Base-by-base conservation (phyloP, 2,329 filamentous ascomycete genomes). In the Cercospora sp. region DNA sequence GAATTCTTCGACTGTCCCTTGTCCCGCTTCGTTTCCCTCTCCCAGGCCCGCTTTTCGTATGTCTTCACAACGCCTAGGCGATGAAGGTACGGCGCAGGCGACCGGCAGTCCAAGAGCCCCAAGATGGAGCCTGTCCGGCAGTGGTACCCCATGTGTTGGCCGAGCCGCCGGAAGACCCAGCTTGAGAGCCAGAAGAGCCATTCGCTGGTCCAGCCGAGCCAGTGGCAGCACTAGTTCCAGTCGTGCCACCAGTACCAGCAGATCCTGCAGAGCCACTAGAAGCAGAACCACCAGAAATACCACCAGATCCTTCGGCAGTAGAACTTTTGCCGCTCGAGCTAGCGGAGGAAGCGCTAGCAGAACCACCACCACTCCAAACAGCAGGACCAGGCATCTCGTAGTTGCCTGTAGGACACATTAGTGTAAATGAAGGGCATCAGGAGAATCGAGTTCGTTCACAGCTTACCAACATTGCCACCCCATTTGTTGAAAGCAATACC, bases 401-500 rank as follows among this genome's bases (percentile, higher is more conserved):
- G 26, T 9, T 34, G 16, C 53, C 53, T 58, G 5, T n/a, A n/a
- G n/a, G n/a, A n/a, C n/a, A n/a, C n/a, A n/a, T n/a, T n/a, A n/a
- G n/a, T n/a, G n/a, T n/a, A n/a, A n/a, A n/a, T n/a, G n/a, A n/a
- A n/a, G n/a, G n/a, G n/a, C n/a, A n/a, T n/a, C n/a, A n/a, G n/a
- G n/a, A n/a, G n/a, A n/a, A n/a, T n/a, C n/a, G n/a, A n/a, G n/a
- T n/a, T n/a, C n/a, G 53, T 34, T 10, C 12, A 5, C 0, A 6
- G 9, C 53, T 58, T 21, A 58, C 53, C 53, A 21, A 58, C 28
- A 8, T 58, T 71, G 24, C 63, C 71, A n/a, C 61, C 66, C 65
- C 71, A 72, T 37, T 70, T 73, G 66, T 70, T 71, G 63, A 70
- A 71, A 30, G 66, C 65, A 61, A 72, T 66, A 12, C 72, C 71